phyloP scores from a whole-genome alignment of 2,329 filamentous ascomycete species.

The Saccharata proteae region DNA sequence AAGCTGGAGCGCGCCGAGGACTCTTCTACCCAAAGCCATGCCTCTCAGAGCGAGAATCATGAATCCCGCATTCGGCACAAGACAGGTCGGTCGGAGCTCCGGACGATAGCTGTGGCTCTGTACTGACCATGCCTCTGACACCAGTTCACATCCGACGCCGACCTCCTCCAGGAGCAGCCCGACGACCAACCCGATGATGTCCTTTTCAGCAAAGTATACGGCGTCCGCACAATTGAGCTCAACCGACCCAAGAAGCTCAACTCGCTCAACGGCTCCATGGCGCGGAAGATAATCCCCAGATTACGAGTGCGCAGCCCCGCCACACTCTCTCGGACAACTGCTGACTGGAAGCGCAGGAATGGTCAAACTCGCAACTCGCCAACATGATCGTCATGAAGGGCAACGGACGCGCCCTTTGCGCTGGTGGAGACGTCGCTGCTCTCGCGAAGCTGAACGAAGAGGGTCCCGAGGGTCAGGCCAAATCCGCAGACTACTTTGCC shows the following conservation, averaged over 20 bases:
- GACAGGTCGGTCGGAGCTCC: constrained; percentile 39
- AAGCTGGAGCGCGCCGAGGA: constrained; percentile 24
- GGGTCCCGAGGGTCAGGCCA: constrained; percentile 56
- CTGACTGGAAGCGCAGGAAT: constrained; percentile 44
- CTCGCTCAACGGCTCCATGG: constrained; percentile 88
- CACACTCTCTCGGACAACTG: neutral
- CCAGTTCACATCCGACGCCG: constrained; percentile 11
- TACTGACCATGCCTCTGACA: constrained; percentile 10
- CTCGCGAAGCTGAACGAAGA: constrained; percentile 63
- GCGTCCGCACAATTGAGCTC: constrained; percentile 81
- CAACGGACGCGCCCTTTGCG: constrained; percentile 76
- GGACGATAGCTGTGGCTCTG: neutral
- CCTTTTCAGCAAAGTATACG: constrained; percentile 78
- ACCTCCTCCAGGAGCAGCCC: constrained; percentile 41
- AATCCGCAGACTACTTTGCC: constrained; percentile 75
- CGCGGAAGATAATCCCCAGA: constrained; percentile 80
- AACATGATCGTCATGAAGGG: constrained; percentile 91
- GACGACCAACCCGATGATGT: constrained; percentile 80
- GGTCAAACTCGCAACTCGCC: constrained; percentile 88
- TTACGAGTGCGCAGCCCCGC: constrained; percentile 40
- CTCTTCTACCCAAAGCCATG: constrained; percentile 41
- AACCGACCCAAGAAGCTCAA: constrained; percentile 90
- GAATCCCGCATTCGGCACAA: constrained; percentile 43
- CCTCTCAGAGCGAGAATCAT: constrained; percentile 67
- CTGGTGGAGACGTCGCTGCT: constrained; percentile 77